A percentile compares a stretch with the other conserved stretches of the same genome.
These are phyloP conservation scores for Microcos paniculata DNA, from an alignment of 345 rosid species.

Conservation along the genomic window DNA sequence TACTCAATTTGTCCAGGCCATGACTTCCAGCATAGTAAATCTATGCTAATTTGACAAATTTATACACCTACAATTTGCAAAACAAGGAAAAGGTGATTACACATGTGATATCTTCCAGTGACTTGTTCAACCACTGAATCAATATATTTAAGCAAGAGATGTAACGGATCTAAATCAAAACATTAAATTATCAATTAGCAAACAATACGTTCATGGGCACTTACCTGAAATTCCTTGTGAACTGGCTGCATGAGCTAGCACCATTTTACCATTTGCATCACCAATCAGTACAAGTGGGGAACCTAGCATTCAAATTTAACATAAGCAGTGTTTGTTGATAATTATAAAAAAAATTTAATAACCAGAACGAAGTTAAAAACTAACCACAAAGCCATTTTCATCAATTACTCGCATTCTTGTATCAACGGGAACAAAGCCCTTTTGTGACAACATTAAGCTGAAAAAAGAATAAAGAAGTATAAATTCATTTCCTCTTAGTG, in stretches of 20 bases:
- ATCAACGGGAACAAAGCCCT: constrained; percentile 92
- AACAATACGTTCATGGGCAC: not conserved
- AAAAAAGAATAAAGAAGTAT: not conserved
- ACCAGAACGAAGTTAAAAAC: constrained; percentile 22
- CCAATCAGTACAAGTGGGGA: constrained; percentile 91
- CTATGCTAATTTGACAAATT: too few species aligned
- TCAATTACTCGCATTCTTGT: constrained; percentile 87
- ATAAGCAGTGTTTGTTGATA: constrained; percentile 4
- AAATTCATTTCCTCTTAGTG: not conserved
- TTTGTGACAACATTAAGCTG: constrained; percentile 90
- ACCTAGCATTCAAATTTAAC: constrained; percentile 46
- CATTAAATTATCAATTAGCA: too few species aligned
- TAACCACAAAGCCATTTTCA: constrained; percentile 70
- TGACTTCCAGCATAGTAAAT: too few species aligned
- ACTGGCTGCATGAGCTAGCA: constrained; percentile 99
- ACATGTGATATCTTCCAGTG: too few species aligned
- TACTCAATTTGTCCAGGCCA: too few species aligned
- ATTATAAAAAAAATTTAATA: not conserved
- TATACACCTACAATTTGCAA: too few species aligned
- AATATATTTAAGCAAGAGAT: constrained; percentile 11
- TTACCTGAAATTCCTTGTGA: constrained; percentile 99
- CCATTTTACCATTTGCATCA: constrained; percentile 97
- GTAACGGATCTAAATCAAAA: not conserved
- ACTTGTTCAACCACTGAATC: too few species aligned
- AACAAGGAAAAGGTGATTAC: too few species aligned